phyloP scores from a whole-genome alignment of 768 basidiomycete species.

The Rhizopogon vulgaris region DNA sequence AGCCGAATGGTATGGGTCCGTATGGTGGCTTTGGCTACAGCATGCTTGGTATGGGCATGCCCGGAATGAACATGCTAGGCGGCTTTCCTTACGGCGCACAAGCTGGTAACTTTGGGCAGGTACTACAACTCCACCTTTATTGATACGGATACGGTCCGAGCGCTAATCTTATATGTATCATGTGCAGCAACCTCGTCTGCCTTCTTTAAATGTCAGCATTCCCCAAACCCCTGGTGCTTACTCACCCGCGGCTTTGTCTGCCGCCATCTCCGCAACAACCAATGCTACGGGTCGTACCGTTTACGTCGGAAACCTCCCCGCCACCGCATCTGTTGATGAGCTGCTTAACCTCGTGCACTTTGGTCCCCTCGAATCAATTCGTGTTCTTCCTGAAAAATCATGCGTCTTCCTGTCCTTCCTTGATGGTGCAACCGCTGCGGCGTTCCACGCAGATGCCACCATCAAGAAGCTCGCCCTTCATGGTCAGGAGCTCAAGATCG shows the following conservation, averaged over 20 bases:
- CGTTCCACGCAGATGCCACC: constrained; percentile 95
- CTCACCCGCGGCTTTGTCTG: constrained; percentile 72
- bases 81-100: constrained; percentile 69
- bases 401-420: constrained; percentile 99
- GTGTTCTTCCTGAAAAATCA: constrained; percentile 92
- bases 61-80: constrained; percentile 64
- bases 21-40: constrained; percentile 67
- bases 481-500: constrained; percentile 95
- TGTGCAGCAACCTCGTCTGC: constrained; percentile 43
- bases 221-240: constrained; percentile 69
- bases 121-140: constrained; percentile 20
- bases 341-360: constrained; percentile 97
- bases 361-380: constrained; percentile 91
- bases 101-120: constrained; percentile 68
- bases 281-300: constrained; percentile 79
- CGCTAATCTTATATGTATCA: constrained; percentile 2
- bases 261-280: constrained; percentile 58
- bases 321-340: constrained; percentile 95
- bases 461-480: constrained; percentile 92
- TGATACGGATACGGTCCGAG: not conserved
- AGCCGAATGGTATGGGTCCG: constrained; percentile 41
- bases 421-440: constrained; percentile 86
- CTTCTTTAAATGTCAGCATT: constrained; percentile 61
- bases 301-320: constrained; percentile 93
- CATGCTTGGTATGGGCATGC: constrained; percentile 79